Evolutionary conservation across 2,329 filamentous ascomycete genomes (phyloP).

Genomic region (Penicillium corylophilum): DNA sequence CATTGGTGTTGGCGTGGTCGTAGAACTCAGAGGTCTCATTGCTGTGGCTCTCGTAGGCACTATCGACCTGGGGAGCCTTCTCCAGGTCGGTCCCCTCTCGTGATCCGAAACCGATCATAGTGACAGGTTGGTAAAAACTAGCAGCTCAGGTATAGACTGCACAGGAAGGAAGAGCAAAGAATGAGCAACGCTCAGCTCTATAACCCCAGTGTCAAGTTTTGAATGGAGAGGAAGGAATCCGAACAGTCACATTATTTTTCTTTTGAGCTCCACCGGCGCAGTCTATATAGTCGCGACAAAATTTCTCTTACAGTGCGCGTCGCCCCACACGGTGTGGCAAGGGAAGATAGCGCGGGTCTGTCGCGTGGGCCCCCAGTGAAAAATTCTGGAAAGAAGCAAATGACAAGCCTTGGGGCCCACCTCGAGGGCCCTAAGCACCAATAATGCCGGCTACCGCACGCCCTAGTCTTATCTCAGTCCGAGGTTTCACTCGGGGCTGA

Average conservation of each 20-base stretch:
- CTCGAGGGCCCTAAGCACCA: not conserved
- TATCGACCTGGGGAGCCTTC: slow-evolving; percentile 33
- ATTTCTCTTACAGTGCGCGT: slow-evolving; percentile 12
- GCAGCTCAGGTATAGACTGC: no score
- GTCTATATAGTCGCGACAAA: slow-evolving; percentile 13
- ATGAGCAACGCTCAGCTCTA: slow-evolving; percentile 15
- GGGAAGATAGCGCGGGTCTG: slow-evolving; percentile 14
- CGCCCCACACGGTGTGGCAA: slow-evolving; percentile 17
- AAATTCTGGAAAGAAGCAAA: slow-evolving; percentile 23
- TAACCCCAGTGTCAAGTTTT: slow-evolving; percentile 14
- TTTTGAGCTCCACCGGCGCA: slow-evolving; percentile 19
- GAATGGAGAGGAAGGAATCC: slow-evolving; percentile 5
- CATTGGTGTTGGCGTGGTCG: slow-evolving; percentile 33
- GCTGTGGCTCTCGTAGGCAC: slow-evolving; percentile 37
- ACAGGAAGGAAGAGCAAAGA: slow-evolving; percentile 16
- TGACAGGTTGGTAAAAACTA: no score
- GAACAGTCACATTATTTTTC: slow-evolving; percentile 20
- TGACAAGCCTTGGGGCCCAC: slow-evolving; percentile 16
- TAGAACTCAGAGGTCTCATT: slow-evolving; percentile 12
- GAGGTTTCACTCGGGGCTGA: slow-evolving; percentile 8
- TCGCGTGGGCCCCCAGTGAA: slow-evolving; percentile 18
- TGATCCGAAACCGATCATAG: slow-evolving; percentile 20
- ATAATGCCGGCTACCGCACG: not conserved
- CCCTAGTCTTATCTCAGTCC: slow-evolving; percentile 20
- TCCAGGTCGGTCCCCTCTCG: slow-evolving; percentile 31